Conservation (phyloP, 352 stramenopile species). For the Blastocystis sp. region DNA sequence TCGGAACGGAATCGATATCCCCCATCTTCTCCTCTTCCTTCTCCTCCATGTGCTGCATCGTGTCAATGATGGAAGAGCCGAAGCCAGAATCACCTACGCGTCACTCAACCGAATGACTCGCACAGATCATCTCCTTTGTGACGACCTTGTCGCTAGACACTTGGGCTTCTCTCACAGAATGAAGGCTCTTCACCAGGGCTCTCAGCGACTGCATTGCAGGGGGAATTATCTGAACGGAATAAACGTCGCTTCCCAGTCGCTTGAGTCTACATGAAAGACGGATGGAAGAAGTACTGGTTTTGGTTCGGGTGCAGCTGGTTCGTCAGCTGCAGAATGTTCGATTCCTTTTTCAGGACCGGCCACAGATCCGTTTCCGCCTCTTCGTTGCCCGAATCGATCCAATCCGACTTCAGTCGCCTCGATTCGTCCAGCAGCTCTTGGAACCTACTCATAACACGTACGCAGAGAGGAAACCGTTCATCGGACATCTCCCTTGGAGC, state of each 20-base stretch:
- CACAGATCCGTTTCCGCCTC: conserved; percentile 63
- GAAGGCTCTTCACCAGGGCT: conserved; percentile 2
- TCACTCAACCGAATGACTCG: too few relatives aligned
- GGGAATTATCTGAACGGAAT: conserved; percentile 45
- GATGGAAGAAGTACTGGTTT: conserved; percentile 14
- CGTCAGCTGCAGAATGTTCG: conserved; percentile 59
- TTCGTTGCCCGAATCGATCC: conserved; percentile 45
- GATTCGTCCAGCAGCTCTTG: conserved; percentile 61
- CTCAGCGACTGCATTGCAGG: conserved; percentile 24
- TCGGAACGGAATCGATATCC: not conserved
- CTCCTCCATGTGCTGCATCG: conserved; percentile 26
- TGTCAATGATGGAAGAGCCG: not conserved
- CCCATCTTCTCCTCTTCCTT: conserved; percentile 37
- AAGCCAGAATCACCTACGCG: not conserved
- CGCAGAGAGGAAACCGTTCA: conserved; percentile 13
- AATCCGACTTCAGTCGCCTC: conserved; percentile 58
- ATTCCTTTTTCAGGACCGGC: conserved; percentile 20
- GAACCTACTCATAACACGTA: conserved; percentile 1
- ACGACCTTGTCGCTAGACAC: not conserved
- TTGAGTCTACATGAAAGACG: conserved; percentile 52
- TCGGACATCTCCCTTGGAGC: not conserved
- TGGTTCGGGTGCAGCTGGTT: conserved; percentile 58
- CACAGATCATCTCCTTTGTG: not conserved
- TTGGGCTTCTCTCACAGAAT: not conserved
- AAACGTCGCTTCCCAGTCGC: conserved; percentile 31